Base-by-base conservation (phyloP, 257 asterid genomes). In the Primulina huaijiensis region DNA sequence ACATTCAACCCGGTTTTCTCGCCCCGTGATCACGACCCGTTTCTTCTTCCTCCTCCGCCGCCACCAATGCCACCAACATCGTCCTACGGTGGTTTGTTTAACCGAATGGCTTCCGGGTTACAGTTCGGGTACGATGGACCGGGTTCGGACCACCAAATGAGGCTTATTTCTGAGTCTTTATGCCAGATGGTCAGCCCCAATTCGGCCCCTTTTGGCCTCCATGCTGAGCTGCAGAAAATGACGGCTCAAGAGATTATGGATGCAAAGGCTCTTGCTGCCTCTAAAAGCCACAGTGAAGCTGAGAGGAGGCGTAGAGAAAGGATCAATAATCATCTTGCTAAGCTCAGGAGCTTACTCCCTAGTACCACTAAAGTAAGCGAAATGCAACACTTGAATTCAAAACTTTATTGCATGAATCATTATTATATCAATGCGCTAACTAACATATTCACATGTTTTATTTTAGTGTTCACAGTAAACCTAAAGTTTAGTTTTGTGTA, bases 221-320 rank as follows among this genome's bases (percentile, higher is more conserved):
- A 92, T 71, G 95, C 97, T 6, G 98, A 92, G 77, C 81, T 90
- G 43, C 97, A 88, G 76, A 90, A 92, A 56, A 88, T 92, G 98
- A 87, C 80, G 0, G 91, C 97, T 10, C 98, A 92, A 65, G 98
- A 92, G 73, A 92, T 87, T 5, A 92, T 92, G 97, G 98, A 90
- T 67, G 97, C 97, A 0, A 92, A 92, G 65, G 98, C 97, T 8
- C 92, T 90, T 6, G 98, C 97, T 7, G 98, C 98, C 2, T 92
- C 96, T 1, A 92, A 92, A 62, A 90, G 95, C 69, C 98, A 92
- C 57, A 92, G 98, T 64, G 98, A 92, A 78, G 98, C 98, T 21
- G 98, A 92, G 82, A 81, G 98, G 71, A 83, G 98, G 60, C 81
- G 98, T 14, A 79, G 98, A 67, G 98, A 90, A 72, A 88, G 98